Conservation (phyloP, 2,329 filamentous ascomycete genomes). For the Fulvia fulva region DNA sequence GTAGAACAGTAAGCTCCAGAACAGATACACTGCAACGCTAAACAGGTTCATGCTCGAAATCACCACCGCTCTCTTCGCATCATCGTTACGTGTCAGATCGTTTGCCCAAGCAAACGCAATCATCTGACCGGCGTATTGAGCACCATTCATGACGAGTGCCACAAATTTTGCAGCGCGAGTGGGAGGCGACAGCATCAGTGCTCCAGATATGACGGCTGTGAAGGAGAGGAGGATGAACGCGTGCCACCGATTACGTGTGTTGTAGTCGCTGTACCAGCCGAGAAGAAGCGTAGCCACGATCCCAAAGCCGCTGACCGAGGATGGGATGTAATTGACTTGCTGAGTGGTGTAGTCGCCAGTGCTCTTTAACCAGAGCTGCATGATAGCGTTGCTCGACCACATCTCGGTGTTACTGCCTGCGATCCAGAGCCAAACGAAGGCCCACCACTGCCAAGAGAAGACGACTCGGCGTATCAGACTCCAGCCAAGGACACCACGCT, state of each 20-base stretch:
- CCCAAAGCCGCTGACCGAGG: conserved; percentile 24
- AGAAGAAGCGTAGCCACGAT: conserved; percentile 25
- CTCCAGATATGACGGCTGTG: conserved; percentile 25
- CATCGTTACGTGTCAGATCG: conserved; percentile 23
- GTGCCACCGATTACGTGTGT: conserved; percentile 22
- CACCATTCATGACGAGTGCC: conserved; percentile 26
- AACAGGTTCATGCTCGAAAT: conserved; percentile 30
- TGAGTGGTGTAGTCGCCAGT: conserved; percentile 22
- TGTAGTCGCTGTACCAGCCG: conserved; percentile 29
- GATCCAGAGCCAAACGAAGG: conserved; percentile 27
- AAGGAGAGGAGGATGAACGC: conserved; percentile 26
- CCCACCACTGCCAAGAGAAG: conserved; percentile 29
- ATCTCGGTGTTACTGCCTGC: conserved; percentile 28
- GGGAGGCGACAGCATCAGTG: conserved; percentile 22
- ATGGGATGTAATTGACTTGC: conserved; percentile 27
- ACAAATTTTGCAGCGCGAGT: conserved; percentile 24
- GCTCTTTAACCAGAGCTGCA: conserved; percentile 24
- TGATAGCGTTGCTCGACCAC: conserved; percentile 27
- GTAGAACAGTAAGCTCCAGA: conserved; percentile 29
- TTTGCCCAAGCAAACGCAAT: conserved; percentile 29
- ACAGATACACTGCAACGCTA: conserved; percentile 25
- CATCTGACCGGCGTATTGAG: conserved; percentile 26
- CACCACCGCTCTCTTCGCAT: conserved; percentile 25
- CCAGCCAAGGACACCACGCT: conserved; percentile 23
- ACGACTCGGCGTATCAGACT: conserved; percentile 23